phyloP scores from a whole-genome alignment of 106 monocot species.

The Apostasia shenzhenica region DNA sequence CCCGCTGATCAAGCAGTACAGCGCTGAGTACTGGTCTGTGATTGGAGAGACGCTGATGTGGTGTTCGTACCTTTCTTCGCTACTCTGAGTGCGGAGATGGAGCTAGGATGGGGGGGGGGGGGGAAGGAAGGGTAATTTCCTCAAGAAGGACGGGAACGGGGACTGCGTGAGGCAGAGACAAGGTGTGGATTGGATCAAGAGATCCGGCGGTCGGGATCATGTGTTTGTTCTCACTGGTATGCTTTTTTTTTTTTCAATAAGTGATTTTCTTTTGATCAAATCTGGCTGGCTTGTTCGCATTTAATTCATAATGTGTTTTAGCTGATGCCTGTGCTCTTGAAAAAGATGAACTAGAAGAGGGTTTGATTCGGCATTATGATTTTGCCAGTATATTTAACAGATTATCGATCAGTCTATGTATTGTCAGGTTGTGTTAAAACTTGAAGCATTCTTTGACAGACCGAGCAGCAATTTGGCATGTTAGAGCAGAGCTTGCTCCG shows the following conservation, averaged over 20 bases:
- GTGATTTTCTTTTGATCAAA: too few relatives aligned
- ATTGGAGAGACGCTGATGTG: constrained; percentile 42
- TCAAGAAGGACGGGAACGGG: constrained; percentile 63
- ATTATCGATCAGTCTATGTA: constrained; percentile 53
- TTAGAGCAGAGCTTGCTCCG: constrained; percentile 69
- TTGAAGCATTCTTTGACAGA: constrained; percentile 96
- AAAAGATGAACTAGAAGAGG: too few relatives aligned
- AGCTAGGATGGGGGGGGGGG: constrained; percentile 96
- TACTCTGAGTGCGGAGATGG: constrained; percentile 85
- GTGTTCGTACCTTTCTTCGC: constrained; percentile 93
- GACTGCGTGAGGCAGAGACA: constrained; percentile 64
- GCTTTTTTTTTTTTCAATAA: too few relatives aligned
- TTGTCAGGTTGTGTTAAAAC: constrained; percentile 71
- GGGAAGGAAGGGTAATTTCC: constrained; percentile 59
- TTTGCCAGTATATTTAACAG: constrained; percentile 8
- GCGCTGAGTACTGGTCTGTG: constrained; percentile 74
- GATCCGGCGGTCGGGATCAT: constrained; percentile 66
- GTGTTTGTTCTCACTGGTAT: constrained; percentile 65
- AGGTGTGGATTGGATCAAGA: constrained; percentile 39
- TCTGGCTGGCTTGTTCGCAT: too few relatives aligned
- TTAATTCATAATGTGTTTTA: too few relatives aligned
- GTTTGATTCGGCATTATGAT: background rate
- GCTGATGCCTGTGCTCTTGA: too few relatives aligned
- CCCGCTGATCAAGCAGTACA: constrained; percentile 79
- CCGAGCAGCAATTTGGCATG: constrained; percentile 98